phyloP scores from a whole-genome alignment of 352 stramenopile genomes.

The Phytophthora ohioensis region DNA sequence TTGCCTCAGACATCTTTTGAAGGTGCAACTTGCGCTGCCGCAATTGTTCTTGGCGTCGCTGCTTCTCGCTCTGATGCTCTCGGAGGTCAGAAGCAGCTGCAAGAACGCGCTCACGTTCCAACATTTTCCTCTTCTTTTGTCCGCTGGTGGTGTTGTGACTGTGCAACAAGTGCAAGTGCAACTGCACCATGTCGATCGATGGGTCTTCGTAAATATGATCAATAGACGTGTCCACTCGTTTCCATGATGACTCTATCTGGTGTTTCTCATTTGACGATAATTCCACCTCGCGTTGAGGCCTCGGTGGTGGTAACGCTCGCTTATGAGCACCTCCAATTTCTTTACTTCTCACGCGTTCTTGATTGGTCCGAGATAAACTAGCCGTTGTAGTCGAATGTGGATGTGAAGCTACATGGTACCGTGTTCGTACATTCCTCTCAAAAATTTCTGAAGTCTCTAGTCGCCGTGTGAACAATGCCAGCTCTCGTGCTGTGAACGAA shows the following conservation, averaged over 20 bases:
- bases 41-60: slow-evolving; percentile 36
- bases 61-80: slow-evolving; percentile 38
- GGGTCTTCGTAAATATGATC: slow-evolving; percentile 69
- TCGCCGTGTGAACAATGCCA: slow-evolving; percentile 34
- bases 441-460: background rate
- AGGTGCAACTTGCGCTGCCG: slow-evolving; percentile 55
- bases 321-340: slow-evolving; percentile 5
- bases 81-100: slow-evolving; percentile 53
- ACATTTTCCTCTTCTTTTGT: slow-evolving; percentile 49
- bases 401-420: slow-evolving; percentile 37
- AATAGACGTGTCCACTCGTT: slow-evolving; percentile 57
- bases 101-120: slow-evolving; percentile 55
- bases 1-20: slow-evolving; percentile 58
- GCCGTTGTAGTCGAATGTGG: slow-evolving; percentile 1
- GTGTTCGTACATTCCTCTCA: slow-evolving; percentile 6
- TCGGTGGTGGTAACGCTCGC: slow-evolving; percentile 8
- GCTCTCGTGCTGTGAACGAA: slow-evolving; percentile 40
- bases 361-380: slow-evolving; percentile 1
- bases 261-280: background rate
- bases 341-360: background rate
- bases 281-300: background rate
- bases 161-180: slow-evolving; percentile 55
- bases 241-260: slow-evolving; percentile 36
- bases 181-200: slow-evolving; percentile 58
- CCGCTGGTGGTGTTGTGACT: slow-evolving; percentile 23